Base-by-base conservation (phyloP, 2,329 filamentous ascomycete genomes). In the Fusarium phyllophilum region DNA sequence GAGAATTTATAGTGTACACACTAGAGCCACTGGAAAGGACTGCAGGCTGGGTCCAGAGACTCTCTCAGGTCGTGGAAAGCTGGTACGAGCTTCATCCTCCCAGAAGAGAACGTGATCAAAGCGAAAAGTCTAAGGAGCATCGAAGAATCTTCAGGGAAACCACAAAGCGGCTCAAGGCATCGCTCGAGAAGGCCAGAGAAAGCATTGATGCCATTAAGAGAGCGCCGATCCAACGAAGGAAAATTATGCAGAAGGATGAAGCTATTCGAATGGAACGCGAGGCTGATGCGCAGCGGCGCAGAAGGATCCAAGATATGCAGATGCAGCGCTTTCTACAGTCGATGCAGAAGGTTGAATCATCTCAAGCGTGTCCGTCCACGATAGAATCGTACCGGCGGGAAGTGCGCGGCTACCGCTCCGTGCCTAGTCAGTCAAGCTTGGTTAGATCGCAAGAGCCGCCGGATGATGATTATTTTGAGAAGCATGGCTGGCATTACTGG, bases 401-500 rank as follows among this genome's bases (percentile, higher is more conserved):
- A 48, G 26, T 17, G 33, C 39, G 31, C 36, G 14, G 38, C 55
- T 73, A 69, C 5, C 67, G 65, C 6, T 59, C 64, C 36, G 34
- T 51, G 8, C 31, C 62, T 57, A 73, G 36, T 29, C 66, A 36
- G 17, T 31, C 46, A 33, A 15, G 26, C 17, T 34, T 33, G 24
- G 7, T 46, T 14, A 38, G 60, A 29, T 49, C 60, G 17, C 68
- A 62, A n/a, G 34, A 49, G 18, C 31, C 41, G 18, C 33, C 39
- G 13, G 46, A 36, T 7, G 70, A 70, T 15, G 49, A 55, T 14
- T 79, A 81, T 38, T 73, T 68, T 31, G 54, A 73, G 31, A 68
- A 66, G 46, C 54, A 79, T 33, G 77, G 77, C 14, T 81, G 79
- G 79, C 39, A 70, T 34, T 58, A 69, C 44, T 66, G 66, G 64